phyloP scores from a whole-genome alignment of 257 asterid species.

The Avicennia marina region DNA sequence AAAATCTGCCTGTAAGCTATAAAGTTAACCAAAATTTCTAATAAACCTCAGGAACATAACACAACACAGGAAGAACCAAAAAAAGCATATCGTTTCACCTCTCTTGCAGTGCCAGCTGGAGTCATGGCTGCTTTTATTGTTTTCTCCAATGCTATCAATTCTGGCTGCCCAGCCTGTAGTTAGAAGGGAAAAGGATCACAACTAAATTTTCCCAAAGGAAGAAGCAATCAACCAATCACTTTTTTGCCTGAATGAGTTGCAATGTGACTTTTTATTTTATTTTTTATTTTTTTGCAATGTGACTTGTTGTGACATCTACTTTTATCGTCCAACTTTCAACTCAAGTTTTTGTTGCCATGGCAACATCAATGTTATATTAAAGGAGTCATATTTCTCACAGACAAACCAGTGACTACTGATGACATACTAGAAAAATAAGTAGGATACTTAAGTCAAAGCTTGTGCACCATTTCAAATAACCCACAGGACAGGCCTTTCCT shows the following conservation, averaged over 20 bases:
- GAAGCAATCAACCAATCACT: neutral
- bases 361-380: neutral
- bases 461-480: too few relatives aligned
- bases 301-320: neutral
- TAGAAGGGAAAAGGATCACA: slow-evolving; percentile 15
- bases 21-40: slow-evolving; percentile 23
- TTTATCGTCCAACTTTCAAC: neutral
- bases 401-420: too few relatives aligned
- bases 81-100: slow-evolving; percentile 49
- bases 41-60: slow-evolving; percentile 13
- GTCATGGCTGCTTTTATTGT: slow-evolving; percentile 65
- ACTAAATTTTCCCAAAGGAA: slow-evolving; percentile 7
- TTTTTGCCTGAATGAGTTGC: neutral
- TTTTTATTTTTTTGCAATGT: neutral
- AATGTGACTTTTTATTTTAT: neutral
- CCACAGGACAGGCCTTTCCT: too few relatives aligned
- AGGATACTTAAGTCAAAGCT: too few relatives aligned
- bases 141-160: slow-evolving; percentile 82
- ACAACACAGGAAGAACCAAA: slow-evolving; percentile 14
- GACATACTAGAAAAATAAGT: too few relatives aligned
- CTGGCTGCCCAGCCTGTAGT: slow-evolving; percentile 83
- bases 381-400: too few relatives aligned
- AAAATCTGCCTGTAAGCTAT: slow-evolving; percentile 64
- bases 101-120: slow-evolving; percentile 91
- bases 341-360: neutral